These are phyloP conservation scores for Hemileia vastatrix DNA, from an alignment of 1,284 basidiomycete species.

Conservation along the genomic window DNA sequence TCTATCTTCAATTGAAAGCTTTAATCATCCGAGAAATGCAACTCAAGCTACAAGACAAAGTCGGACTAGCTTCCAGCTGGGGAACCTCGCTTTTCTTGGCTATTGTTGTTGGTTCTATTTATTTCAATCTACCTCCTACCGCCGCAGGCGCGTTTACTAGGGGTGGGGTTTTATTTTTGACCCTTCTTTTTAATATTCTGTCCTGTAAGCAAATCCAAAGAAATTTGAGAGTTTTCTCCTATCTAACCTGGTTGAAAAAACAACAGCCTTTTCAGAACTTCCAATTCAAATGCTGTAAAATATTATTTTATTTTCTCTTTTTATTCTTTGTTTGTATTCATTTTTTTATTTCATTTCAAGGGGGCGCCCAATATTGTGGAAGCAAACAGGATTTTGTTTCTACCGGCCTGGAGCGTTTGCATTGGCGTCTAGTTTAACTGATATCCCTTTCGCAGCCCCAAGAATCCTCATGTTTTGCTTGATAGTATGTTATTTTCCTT, in stretches of 20 bases:
- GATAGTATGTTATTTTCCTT: slow-evolving; percentile 15
- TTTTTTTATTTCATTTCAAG: slow-evolving; percentile 54
- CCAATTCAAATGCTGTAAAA: slow-evolving; percentile 39
- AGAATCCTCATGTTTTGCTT: slow-evolving; percentile 12
- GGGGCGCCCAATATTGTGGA: slow-evolving; percentile 59
- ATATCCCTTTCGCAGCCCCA: slow-evolving; percentile 48
- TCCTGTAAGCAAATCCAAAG: background rate
- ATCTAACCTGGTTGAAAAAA: slow-evolving; percentile 60
- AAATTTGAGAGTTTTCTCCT: slow-evolving; percentile 29
- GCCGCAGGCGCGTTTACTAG: slow-evolving; percentile 75
- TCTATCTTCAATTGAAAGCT: slow-evolving; percentile 57
- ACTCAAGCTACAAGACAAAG: slow-evolving; percentile 31
- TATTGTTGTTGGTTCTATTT: slow-evolving; percentile 58
- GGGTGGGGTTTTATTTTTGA: slow-evolving; percentile 66
- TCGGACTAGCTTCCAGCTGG: slow-evolving; percentile 28
- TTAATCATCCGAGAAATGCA: slow-evolving; percentile 34
- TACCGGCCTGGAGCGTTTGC: slow-evolving; percentile 67
- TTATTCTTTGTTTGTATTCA: slow-evolving; percentile 30
- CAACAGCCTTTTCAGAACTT: slow-evolving; percentile 57
- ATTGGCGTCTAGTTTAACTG: slow-evolving; percentile 52
- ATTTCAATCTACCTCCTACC: slow-evolving; percentile 57
- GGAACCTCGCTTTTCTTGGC: slow-evolving; percentile 52
- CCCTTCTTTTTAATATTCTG: slow-evolving; percentile 35
- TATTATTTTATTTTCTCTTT: too few relatives aligned
- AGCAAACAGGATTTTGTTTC: slow-evolving; percentile 61